phyloP scores from a whole-genome alignment of 2,329 filamentous ascomycete species.

The Ceratocystiopsis sp. region DNA sequence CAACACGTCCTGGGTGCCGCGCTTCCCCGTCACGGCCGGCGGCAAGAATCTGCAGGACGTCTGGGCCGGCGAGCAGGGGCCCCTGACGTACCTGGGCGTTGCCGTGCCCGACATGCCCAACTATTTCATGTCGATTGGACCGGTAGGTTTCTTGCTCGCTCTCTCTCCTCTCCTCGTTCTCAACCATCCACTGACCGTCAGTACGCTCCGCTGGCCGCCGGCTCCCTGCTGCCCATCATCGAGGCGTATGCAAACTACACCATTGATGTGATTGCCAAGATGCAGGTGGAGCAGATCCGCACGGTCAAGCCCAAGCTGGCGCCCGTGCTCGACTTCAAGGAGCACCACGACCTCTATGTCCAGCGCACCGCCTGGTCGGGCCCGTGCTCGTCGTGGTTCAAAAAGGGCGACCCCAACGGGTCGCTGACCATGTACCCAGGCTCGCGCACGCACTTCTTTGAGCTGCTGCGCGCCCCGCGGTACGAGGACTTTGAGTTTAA shows the following conservation, averaged over 20 bases:
- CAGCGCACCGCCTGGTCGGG: slow-evolving; percentile 14
- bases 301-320: neutral
- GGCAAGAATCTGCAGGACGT: slow-evolving; percentile 2
- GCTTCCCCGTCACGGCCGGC: slow-evolving; percentile 14
- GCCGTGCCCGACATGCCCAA: slow-evolving; percentile 15
- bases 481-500: slow-evolving; percentile 1
- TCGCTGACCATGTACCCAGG: neutral
- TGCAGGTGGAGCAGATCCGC: neutral
- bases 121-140: slow-evolving; percentile 2
- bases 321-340: slow-evolving; percentile 7
- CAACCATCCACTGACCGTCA: neutral
- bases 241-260: slow-evolving; percentile 1
- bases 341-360: slow-evolving; percentile 15
- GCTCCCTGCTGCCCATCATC: slow-evolving; percentile 1
- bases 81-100: slow-evolving; percentile 15
- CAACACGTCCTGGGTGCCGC: slow-evolving; percentile 13
- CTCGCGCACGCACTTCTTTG: neutral
- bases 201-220: neutral
- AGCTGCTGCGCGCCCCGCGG: neutral
- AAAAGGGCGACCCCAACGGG: slow-evolving; percentile 10
- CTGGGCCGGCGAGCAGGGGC: slow-evolving; percentile 18
- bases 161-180: neutral
- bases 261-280: neutral
- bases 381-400: slow-evolving; percentile 13
- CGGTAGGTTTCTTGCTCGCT: neutral